Evolutionary conservation across 768 basidiomycete genomes (phyloP).

Genomic region (Antrodiella citrinella): DNA sequence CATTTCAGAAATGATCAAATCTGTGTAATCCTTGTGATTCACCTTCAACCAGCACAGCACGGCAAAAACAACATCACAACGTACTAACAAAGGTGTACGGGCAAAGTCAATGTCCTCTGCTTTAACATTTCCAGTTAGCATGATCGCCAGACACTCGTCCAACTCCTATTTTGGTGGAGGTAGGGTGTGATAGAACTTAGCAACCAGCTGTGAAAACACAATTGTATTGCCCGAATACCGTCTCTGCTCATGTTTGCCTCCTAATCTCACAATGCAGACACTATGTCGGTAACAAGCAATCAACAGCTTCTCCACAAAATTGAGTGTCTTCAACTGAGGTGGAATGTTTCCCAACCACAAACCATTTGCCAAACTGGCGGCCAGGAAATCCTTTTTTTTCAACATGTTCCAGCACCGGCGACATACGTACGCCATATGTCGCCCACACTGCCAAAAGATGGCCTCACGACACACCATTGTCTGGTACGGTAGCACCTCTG

Average conservation of each 20-base stretch:
- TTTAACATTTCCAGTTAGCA: conserved; percentile 22
- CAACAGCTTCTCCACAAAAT: conserved; percentile 10
- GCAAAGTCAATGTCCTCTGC: conserved; percentile 22
- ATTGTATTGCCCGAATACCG: conserved; percentile 14
- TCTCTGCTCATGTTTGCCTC: conserved; percentile 13
- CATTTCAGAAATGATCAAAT: conserved; percentile 1
- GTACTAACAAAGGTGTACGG: conserved; percentile 14
- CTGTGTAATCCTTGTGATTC: conserved; percentile 11
- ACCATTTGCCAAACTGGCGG: conserved; percentile 12
- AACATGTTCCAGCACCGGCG: no score
- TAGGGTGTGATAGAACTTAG: conserved; percentile 7
- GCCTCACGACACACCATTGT: background rate
- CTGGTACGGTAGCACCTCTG: background rate
- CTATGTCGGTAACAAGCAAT: conserved; percentile 15
- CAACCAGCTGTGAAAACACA: conserved; percentile 9
- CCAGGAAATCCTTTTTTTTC: background rate
- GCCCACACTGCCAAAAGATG: background rate
- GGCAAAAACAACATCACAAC: conserved; percentile 11
- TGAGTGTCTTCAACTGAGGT: conserved; percentile 4
- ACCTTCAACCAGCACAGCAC: conserved; percentile 15
- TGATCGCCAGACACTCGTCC: conserved; percentile 19
- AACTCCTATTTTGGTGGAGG: conserved; percentile 13
- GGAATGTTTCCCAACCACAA: conserved; percentile 15
- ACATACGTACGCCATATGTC: no score
- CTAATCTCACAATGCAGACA: conserved; percentile 24